Percentiles rank a stretch among this genome's conserved stretches.
These are phyloP conservation scores for Fusarium oligoseptatum DNA, from an alignment of 2,329 filamentous ascomycete genomes.

Conservation along the genomic window DNA sequence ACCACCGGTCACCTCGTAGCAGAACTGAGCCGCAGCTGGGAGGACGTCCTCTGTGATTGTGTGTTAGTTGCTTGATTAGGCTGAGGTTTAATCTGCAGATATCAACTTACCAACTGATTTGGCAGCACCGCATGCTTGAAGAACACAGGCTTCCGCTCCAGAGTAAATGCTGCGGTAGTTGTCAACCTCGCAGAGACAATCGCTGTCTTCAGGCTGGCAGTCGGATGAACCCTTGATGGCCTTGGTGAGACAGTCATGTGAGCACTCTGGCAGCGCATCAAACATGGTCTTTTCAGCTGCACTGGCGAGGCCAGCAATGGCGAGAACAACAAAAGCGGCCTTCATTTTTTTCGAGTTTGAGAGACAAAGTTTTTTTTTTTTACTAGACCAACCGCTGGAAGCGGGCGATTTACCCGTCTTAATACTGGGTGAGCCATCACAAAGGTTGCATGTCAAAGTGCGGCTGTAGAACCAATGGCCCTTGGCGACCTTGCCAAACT, in stretches of 20 bases:
- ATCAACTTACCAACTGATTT: conserved; percentile 31
- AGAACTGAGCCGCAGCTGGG: conserved; percentile 40
- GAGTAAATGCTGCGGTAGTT: conserved; percentile 55
- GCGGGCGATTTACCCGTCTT: not conserved
- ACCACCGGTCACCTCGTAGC: conserved; percentile 25
- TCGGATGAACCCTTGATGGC: conserved; percentile 35
- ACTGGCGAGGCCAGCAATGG: conserved; percentile 18
- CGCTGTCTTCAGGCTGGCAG: conserved; percentile 37
- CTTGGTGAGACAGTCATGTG: conserved; percentile 37
- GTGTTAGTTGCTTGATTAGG: not conserved
- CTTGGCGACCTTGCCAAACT: conserved; percentile 4
- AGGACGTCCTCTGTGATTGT: conserved; percentile 37
- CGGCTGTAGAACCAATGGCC: not conserved
- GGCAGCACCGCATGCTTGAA: conserved; percentile 58
- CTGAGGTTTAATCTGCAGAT: not conserved
- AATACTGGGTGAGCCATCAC: not conserved
- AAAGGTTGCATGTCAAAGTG: not conserved
- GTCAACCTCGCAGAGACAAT: conserved; percentile 41
- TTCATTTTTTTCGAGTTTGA: conserved; percentile 28
- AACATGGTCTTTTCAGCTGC: conserved; percentile 29
- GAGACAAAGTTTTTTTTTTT: not conserved
- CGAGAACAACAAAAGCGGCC: conserved; percentile 26
- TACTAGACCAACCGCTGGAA: conserved; percentile 1
- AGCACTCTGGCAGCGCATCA: conserved; percentile 41
- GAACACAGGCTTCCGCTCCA: conserved; percentile 56